Percentiles rank a stretch among this genome's conserved stretches.
phyloP scores from a whole-genome alignment of 805 yeast genomes.

The Cyberlindnera amylophila region DNA sequence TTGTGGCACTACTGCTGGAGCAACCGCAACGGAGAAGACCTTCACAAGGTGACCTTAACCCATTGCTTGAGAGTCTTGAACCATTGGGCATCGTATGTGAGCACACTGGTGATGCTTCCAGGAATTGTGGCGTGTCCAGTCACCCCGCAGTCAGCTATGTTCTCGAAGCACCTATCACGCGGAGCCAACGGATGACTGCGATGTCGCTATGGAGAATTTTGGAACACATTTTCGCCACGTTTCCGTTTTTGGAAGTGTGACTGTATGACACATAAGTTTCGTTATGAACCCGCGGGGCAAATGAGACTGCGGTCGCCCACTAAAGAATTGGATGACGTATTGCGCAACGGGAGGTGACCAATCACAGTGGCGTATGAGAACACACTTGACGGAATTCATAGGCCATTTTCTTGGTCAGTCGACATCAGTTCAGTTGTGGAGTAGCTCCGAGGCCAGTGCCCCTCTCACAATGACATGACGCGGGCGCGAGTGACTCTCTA shows the following conservation, averaged over 20 bases:
- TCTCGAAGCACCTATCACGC: no score
- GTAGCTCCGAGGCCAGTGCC: not conserved
- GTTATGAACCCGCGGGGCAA: no score
- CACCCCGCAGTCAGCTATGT: no score
- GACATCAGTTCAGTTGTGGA: not conserved
- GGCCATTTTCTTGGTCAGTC: no score
- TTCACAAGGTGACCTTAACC: not conserved
- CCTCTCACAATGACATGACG: conserved; percentile 5
- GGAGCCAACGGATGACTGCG: no score
- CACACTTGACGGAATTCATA: no score
- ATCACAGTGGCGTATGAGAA: no score
- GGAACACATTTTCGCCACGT: not conserved
- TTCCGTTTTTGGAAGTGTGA: not conserved
- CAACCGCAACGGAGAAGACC: not conserved
- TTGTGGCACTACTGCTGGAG: conserved; percentile 7
- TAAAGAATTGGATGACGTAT: no score
- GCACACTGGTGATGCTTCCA: no score
- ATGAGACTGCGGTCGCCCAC: no score
- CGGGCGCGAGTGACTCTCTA: conserved; percentile 10
- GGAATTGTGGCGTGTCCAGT: no score
- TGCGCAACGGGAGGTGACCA: no score
- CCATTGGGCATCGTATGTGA: not conserved
- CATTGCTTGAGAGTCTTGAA: not conserved
- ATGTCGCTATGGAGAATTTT: not conserved
- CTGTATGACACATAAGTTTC: not conserved